Evolutionary conservation across 2,329 filamentous ascomycete genomes (phyloP).

Genomic region (Scytalidium lignicola): DNA sequence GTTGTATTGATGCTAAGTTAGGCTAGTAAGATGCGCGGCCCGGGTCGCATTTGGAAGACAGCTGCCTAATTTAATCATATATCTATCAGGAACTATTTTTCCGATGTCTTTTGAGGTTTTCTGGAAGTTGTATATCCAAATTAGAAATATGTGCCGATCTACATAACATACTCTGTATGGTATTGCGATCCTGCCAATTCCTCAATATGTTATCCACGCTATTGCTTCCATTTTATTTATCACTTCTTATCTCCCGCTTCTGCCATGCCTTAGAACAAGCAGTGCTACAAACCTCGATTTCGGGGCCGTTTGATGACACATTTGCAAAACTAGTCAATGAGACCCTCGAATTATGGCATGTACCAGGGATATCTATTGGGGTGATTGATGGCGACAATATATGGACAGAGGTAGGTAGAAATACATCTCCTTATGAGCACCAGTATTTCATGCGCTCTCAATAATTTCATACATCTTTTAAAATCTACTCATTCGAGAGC

Average conservation of each 20-base stretch:
- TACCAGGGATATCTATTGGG: conserved; percentile 44
- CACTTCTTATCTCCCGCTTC: background rate
- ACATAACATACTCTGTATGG: no score
- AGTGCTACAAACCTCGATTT: conserved; percentile 2
- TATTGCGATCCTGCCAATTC: background rate
- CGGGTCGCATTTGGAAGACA: no score
- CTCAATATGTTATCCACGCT: no score
- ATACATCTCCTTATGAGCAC: background rate
- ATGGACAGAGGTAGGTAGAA: conserved; percentile 31
- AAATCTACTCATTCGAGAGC: background rate
- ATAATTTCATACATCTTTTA: conserved; percentile 6
- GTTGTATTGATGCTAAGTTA: no score
- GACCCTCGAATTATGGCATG: conserved; percentile 36
- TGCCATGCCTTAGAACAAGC: conserved; percentile 5
- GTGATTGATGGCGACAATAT: conserved; percentile 40
- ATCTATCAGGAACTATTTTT: no score
- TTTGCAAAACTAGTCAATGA: conserved; percentile 21
- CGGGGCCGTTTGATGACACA: conserved; percentile 12
- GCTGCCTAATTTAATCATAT: no score
- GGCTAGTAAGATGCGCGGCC: no score
- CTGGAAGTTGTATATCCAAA: no score
- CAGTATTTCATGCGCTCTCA: background rate
- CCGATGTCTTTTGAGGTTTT: no score
- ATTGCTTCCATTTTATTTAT: background rate
- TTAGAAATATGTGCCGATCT: no score